Evolutionary conservation across 768 basidiomycete species (phyloP).

Genomic region (Suillus clintonianus): DNA sequence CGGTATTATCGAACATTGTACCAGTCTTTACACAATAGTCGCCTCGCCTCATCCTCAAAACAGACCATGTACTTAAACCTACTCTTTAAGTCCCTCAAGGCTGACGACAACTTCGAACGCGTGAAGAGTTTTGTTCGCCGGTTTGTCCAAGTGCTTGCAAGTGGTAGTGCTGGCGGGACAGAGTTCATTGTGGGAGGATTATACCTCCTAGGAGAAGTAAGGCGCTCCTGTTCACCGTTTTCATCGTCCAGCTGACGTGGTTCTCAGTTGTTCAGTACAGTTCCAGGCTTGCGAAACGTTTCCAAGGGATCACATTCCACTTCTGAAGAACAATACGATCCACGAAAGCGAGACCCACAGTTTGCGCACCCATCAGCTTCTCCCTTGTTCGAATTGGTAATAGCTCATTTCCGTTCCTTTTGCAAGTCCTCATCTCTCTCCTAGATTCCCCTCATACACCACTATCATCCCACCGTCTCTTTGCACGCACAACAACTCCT

Average conservation of each 20-base stretch:
- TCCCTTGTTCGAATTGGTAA: slow-evolving; percentile 89
- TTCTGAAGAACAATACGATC: slow-evolving; percentile 62
- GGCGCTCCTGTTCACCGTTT: slow-evolving; percentile 19
- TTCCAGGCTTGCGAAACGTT: slow-evolving; percentile 47
- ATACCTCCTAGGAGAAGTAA: slow-evolving; percentile 84
- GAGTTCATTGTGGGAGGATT: slow-evolving; percentile 91
- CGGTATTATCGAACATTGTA: slow-evolving; percentile 86
- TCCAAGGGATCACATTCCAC: slow-evolving; percentile 36
- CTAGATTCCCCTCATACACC: slow-evolving; percentile 76
- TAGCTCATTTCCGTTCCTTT: slow-evolving; percentile 25
- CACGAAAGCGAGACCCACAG: slow-evolving; percentile 86
- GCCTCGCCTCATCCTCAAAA: slow-evolving; percentile 82
- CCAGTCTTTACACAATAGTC: slow-evolving; percentile 80
- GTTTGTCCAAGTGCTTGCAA: slow-evolving; percentile 77
- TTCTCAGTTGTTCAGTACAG: slow-evolving; percentile 50
- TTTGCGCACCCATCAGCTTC: slow-evolving; percentile 78
- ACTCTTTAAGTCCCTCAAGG: slow-evolving; percentile 87
- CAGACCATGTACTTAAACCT: slow-evolving; percentile 97
- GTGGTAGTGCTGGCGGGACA: slow-evolving; percentile 70
- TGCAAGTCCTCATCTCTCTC: neutral
- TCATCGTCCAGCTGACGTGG: neutral
- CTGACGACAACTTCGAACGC: slow-evolving; percentile 56
- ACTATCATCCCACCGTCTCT: slow-evolving; percentile 90
- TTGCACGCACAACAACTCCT: slow-evolving; percentile 87
- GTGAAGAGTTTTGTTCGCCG: slow-evolving; percentile 81